Evolutionary conservation across 768 basidiomycete species (phyloP).

Genomic region (Strobilomyces echinocephalus): DNA sequence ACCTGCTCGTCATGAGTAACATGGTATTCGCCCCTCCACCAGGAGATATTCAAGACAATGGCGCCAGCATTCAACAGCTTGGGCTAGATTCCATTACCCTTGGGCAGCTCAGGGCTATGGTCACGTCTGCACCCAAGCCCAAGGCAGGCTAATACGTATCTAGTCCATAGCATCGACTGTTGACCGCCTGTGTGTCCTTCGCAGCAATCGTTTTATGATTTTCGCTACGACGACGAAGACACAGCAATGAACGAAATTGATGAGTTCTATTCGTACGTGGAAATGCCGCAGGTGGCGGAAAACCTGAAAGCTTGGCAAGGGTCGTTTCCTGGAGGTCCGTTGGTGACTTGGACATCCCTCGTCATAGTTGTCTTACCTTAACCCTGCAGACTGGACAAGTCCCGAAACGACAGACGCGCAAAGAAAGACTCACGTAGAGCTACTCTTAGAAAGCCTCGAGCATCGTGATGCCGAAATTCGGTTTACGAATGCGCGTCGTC

Average conservation of each 20-base stretch:
- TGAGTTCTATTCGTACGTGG: constrained; percentile 96
- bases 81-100: constrained; percentile 72
- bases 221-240: constrained; percentile 93
- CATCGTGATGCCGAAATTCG: constrained; percentile 80
- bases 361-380: background rate
- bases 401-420: constrained; percentile 46
- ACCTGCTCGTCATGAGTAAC: constrained; percentile 9
- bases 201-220: constrained; percentile 86
- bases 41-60: constrained; percentile 30
- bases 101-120: constrained; percentile 74
- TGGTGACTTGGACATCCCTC: background rate
- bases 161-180: constrained; percentile 6
- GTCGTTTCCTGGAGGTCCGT: constrained; percentile 71
- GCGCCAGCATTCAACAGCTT: constrained; percentile 32
- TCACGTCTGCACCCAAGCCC: constrained; percentile 63
- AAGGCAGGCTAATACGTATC: constrained; percentile 46
- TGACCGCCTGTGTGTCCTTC: constrained; percentile 19
- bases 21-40: constrained; percentile 33
- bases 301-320: constrained; percentile 86
- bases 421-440: constrained; percentile 70
- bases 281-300: constrained; percentile 86
- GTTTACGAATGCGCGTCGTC: constrained; percentile 77
- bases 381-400: constrained; percentile 69
- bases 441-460: constrained; percentile 83
- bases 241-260: constrained; percentile 94